phyloP scores from a whole-genome alignment of 2,329 filamentous ascomycete species.

The Paecilomyces sp. region DNA sequence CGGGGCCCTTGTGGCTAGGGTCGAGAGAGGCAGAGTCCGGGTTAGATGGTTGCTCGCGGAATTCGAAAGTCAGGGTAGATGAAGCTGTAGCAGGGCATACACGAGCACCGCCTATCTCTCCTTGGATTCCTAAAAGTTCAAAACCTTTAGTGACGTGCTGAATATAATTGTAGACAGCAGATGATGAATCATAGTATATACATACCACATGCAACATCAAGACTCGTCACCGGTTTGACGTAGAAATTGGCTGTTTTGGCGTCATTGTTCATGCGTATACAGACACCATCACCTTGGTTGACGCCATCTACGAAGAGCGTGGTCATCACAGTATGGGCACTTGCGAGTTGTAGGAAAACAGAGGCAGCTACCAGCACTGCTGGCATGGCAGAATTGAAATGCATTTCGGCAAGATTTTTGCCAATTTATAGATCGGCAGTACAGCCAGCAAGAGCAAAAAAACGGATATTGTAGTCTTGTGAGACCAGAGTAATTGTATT shows the following conservation, averaged over 20 bases:
- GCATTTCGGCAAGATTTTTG: background rate
- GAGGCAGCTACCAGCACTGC: background rate
- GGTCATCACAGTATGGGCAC: conserved; percentile 58
- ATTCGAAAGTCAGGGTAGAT: conserved; percentile 58
- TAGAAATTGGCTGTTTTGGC: conserved; percentile 49
- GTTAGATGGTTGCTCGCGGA: conserved; percentile 54
- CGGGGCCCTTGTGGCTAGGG: conserved; percentile 58
- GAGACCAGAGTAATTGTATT: background rate
- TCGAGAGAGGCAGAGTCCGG: conserved; percentile 52
- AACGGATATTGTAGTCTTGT: background rate
- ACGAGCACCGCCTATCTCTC: conserved; percentile 42
- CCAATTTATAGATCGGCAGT: background rate
- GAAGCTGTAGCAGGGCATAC: conserved; percentile 43
- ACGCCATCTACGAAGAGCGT: conserved; percentile 56
- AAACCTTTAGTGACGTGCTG: background rate
- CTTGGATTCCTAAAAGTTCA: conserved; percentile 35
- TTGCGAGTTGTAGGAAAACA: conserved; percentile 19
- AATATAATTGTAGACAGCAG: too few relatives aligned
- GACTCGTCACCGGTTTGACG: conserved; percentile 49
- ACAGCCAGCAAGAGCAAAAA: background rate
- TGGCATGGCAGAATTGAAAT: background rate
- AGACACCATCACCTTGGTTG: conserved; percentile 63
- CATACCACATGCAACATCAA: conserved; percentile 65
- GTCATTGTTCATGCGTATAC: conserved; percentile 59
- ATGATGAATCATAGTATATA: background rate